Base-by-base conservation (phyloP, 306 rosid species). In the Medicago truncatula region DNA sequence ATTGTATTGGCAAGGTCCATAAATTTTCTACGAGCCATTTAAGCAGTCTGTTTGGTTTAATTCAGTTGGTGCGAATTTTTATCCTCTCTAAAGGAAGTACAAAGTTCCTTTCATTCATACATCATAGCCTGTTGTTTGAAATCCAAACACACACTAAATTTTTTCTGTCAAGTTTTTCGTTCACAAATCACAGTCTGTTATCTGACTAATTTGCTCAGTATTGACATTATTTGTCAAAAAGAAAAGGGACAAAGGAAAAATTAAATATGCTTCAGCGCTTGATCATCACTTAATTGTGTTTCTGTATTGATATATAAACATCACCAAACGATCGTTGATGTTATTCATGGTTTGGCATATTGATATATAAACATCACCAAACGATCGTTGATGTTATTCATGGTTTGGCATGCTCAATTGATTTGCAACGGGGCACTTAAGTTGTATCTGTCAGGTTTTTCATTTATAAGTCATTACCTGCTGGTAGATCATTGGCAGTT, bases 351-450 rank as follows among this genome's bases (percentile, higher is more conserved):
- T n/a, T n/a, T n/a, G n/a, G n/a, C n/a, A n/a, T n/a, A 20, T 20
- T 56, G 41, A 13, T 28, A 60, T 23, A 23, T 23, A 1, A 23
- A 23, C 36, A 31, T 31, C 4, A 31, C 36, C 12, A 46, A 46
- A 46, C 9, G 13, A 56, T 6, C 43, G 14, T 60, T 60, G 66
- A 60, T 60, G 65, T 31, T 60, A 50, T 76, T 80, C 71, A 50
- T 36, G 38, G 38, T 17, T 17, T 62, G 17, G 50, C 28, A 38
- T 18, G 73, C 20, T 59, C 46, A 65, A 57, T 76, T 57, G 56
- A 23, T 39, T 76, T 76, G 44, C 58, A 18, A 28, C 53, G 52
- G 36, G 43, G 1, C 44, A 2, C 43, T 36, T 53, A 21, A 52
- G 63, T 44, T 68, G 47, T 70, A 41, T 28, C 5, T 49, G 39